Evolutionary conservation across 2,329 filamentous ascomycete species (phyloP).

Genomic region (Talaromyces sp.): DNA sequence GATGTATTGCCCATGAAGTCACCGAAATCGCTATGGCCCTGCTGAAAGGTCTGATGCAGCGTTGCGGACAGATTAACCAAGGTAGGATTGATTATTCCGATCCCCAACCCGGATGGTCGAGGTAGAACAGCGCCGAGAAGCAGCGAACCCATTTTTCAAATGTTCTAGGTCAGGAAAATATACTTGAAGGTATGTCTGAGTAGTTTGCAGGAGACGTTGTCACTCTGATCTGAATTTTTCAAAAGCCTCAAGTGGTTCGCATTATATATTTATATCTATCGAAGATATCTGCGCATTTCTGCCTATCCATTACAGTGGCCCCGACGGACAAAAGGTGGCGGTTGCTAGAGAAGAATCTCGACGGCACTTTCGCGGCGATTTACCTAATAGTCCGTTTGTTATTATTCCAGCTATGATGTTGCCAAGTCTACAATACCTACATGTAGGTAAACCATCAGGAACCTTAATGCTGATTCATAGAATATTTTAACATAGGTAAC

Average conservation of each 20-base stretch:
- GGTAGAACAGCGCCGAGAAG: constrained; percentile 1
- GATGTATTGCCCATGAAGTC: neutral
- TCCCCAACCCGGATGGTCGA: neutral
- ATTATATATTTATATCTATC: neutral
- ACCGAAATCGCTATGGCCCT: neutral
- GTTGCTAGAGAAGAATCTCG: neutral
- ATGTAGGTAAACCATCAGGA: no score
- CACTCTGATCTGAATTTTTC: neutral
- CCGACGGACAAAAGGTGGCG: neutral
- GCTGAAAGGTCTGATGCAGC: neutral
- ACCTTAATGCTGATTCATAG: no score
- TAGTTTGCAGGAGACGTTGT: neutral
- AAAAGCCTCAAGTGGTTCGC: neutral
- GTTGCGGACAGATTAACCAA: neutral
- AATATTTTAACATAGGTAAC: no score
- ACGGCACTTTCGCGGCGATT: neutral
- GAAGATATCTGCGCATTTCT: neutral
- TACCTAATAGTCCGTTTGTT: neutral
- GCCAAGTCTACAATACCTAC: no score
- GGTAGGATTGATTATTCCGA: neutral
- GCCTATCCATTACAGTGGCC: neutral
- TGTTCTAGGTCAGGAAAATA: neutral
- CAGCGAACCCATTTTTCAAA: neutral
- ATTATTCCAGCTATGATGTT: neutral
- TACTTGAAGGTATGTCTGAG: neutral